A percentile compares a stretch with the other conserved stretches of the same genome.
Evolutionary conservation across 257 asterid species (phyloP).

Genomic region (Paraleonurus japonicus): DNA sequence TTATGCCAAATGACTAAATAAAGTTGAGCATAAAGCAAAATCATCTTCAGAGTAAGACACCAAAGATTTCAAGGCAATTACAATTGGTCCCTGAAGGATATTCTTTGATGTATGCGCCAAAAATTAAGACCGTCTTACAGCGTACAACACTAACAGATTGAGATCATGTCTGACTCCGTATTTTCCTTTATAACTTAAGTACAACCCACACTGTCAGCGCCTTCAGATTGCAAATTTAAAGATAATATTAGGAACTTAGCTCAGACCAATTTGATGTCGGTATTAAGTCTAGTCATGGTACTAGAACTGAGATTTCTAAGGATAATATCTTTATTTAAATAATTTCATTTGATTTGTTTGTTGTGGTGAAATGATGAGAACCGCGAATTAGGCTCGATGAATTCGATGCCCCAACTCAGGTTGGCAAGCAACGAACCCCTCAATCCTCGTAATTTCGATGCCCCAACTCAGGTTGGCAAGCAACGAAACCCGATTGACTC

Average conservation of each 20-base stretch:
- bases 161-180: conserved; percentile 6
- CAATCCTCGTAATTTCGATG: too few species aligned
- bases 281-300: conserved; percentile 7
- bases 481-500: too few species aligned
- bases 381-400: too few species aligned
- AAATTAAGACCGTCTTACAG: neutral
- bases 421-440: too few species aligned
- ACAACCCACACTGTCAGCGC: neutral
- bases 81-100: conserved; percentile 8
- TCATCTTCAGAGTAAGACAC: conserved; percentile 7
- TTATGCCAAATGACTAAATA: conserved; percentile 6
- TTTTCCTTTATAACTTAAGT: neutral
- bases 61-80: conserved; percentile 16
- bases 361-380: too few species aligned
- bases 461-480: too few species aligned
- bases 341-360: neutral
- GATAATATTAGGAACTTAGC: neutral
- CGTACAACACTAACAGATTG: neutral
- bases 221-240: conserved; percentile 20
- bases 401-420: too few species aligned
- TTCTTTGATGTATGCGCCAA: neutral
- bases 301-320: conserved; percentile 3
- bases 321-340: neutral
- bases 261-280: neutral
- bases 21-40: neutral